Percentiles rank a stretch among this genome's conserved stretches.
These are phyloP conservation scores for Smittium culicis DNA, from an alignment of 371 early-diverging fungal species.

Conservation along the genomic window DNA sequence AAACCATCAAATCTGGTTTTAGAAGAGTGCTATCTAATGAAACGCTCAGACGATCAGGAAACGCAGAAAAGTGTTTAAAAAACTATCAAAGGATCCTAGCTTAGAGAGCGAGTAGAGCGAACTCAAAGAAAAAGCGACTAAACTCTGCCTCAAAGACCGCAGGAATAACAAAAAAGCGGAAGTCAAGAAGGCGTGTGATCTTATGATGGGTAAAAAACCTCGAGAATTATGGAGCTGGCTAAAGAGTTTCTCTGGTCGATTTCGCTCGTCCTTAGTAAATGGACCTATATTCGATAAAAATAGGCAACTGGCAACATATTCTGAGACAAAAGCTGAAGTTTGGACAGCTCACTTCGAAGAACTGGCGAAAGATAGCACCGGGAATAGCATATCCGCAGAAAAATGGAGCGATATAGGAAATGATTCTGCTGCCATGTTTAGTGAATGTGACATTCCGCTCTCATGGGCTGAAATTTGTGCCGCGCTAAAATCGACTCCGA, in stretches of 20 bases:
- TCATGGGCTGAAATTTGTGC: background rate
- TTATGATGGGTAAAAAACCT: background rate
- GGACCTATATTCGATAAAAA: background rate
- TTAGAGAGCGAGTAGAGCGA: too few species aligned
- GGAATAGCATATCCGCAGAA: background rate
- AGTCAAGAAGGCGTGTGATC: background rate
- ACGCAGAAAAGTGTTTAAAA: background rate
- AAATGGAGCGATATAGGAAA: background rate
- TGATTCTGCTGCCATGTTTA: background rate
- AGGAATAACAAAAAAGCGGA: background rate
- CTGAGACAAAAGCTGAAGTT: background rate
- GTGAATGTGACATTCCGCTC: background rate
- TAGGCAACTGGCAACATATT: background rate
- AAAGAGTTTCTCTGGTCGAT: background rate
- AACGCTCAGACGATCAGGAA: background rate
- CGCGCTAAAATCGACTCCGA: background rate
- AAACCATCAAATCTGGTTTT: background rate
- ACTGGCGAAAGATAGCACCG: background rate
- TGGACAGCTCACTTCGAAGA: background rate
- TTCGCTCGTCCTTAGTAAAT: background rate
- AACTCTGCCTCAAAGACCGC: background rate
- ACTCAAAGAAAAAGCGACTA: background rate
- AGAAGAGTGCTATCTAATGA: background rate
- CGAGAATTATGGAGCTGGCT: background rate
- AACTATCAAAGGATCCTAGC: background rate